phyloP scores from a whole-genome alignment of 2,329 filamentous ascomycete genomes.

The Colletotrichum acutatum region DNA sequence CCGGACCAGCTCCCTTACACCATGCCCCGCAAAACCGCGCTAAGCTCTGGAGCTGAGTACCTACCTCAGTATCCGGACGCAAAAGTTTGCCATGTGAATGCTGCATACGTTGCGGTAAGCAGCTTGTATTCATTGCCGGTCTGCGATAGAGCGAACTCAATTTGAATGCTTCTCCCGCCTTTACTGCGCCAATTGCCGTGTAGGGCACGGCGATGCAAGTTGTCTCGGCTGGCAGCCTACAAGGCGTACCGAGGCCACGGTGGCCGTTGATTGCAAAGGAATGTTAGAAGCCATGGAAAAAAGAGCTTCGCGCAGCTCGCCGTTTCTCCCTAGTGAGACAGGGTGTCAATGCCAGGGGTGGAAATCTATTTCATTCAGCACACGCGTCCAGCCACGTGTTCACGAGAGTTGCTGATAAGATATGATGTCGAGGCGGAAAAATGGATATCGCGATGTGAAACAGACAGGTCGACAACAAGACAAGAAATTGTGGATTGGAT shows the following conservation, averaged over 20 bases:
- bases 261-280: background rate
- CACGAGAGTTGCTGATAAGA: background rate
- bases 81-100: background rate
- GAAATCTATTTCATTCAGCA: constrained; percentile 13
- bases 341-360: background rate
- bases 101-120: too few relatives aligned
- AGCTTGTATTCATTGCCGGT: too few relatives aligned
- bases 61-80: too few relatives aligned
- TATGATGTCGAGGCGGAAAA: constrained; percentile 7
- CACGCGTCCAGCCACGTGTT: constrained; percentile 33
- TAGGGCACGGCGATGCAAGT: background rate
- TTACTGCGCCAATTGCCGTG: background rate
- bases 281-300: background rate
- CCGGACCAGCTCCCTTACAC: too few relatives aligned
- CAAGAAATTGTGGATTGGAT: constrained; percentile 16
- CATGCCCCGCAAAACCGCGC: background rate
- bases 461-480: background rate
- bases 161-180: background rate
- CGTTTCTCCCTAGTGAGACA: background rate
- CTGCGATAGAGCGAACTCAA: background rate
- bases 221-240: background rate
- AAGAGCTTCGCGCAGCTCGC: background rate
- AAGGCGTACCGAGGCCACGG: background rate
- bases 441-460: constrained; percentile 23
- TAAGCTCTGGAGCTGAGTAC: background rate